Evolutionary conservation across 2,329 filamentous ascomycete species (phyloP).

Genomic region (Fragosphaeria purpurea): DNA sequence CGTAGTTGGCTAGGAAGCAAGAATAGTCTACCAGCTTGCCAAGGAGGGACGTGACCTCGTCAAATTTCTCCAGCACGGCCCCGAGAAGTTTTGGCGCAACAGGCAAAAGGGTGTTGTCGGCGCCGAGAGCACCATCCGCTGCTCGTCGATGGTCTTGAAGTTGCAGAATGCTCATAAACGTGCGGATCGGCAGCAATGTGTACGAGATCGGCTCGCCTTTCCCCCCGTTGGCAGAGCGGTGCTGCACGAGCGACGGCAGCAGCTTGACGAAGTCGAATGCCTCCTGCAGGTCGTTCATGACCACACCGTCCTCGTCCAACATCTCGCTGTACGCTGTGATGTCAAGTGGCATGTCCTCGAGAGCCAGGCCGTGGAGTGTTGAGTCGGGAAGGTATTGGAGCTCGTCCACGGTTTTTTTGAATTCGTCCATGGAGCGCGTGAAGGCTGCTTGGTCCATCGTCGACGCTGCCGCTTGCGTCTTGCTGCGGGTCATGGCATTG

Average conservation of each 20-base stretch:
- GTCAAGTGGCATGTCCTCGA: not conserved
- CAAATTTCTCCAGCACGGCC: not conserved
- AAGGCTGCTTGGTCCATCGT: not conserved
- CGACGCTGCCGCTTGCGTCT: no score
- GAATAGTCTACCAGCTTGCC: not conserved
- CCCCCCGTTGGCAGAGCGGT: not conserved
- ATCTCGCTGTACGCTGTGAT: constrained; percentile 4
- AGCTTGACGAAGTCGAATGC: constrained; percentile 1
- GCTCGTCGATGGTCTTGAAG: not conserved
- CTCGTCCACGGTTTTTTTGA: constrained; percentile 2
- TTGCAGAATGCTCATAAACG: not conserved
- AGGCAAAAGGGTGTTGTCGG: not conserved
- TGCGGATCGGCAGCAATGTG: not conserved
- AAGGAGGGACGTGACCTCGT: not conserved
- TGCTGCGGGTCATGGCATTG: not conserved
- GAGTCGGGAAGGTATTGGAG: not conserved
- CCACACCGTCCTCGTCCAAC: not conserved
- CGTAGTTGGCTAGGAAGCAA: not conserved
- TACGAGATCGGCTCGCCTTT: constrained; percentile 4
- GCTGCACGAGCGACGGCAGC: not conserved
- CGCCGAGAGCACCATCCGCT: no score
- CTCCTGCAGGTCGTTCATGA: not conserved
- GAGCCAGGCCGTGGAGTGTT: not conserved
- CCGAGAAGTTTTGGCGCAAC: not conserved
- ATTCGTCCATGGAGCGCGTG: not conserved